Percentiles rank a stretch among this genome's conserved stretches.
Conservation (phyloP, 1,284 basidiomycete species). For the Ustilago tritici region DNA sequence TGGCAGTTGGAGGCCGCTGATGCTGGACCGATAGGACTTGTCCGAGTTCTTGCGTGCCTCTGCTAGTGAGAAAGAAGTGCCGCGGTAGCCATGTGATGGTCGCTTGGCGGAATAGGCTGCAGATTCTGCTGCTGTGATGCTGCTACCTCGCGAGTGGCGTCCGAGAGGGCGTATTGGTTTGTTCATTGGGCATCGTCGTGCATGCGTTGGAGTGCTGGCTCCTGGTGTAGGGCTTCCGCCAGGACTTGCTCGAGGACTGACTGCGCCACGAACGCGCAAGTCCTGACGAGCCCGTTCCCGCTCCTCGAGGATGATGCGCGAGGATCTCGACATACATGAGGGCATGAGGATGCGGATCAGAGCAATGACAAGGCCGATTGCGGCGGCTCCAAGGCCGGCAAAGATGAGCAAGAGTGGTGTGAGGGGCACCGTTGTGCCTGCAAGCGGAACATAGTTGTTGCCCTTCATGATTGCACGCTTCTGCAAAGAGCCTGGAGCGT, state of each 20-base stretch:
- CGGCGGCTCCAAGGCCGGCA: conserved; percentile 31
- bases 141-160: conserved; percentile 37
- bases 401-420: conserved; percentile 44
- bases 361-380: conserved; percentile 19
- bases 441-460: conserved; percentile 47
- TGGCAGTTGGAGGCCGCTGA: conserved; percentile 31
- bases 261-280: conserved; percentile 38
- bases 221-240: conserved; percentile 33
- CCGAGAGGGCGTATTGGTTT: conserved; percentile 29
- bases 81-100: conserved; percentile 39
- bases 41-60: conserved; percentile 38
- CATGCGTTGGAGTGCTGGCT: conserved; percentile 19
- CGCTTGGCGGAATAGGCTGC: conserved; percentile 24
- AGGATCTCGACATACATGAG: conserved; percentile 39
- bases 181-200: conserved; percentile 40
- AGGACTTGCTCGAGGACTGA: conserved; percentile 36
- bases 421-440: conserved; percentile 40
- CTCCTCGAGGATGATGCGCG: conserved; percentile 44
- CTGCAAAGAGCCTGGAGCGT: conserved; percentile 27
- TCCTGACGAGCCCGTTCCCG: conserved; percentile 43
- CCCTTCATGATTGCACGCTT: conserved; percentile 54
- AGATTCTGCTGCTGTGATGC: conserved; percentile 20
- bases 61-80: conserved; percentile 38
- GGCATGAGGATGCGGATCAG: conserved; percentile 35
- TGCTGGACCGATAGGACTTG: conserved; percentile 32